These are phyloP conservation scores for Fusarium dlaminii DNA, from an alignment of 2,329 filamentous ascomycete species.

Conservation along the genomic window DNA sequence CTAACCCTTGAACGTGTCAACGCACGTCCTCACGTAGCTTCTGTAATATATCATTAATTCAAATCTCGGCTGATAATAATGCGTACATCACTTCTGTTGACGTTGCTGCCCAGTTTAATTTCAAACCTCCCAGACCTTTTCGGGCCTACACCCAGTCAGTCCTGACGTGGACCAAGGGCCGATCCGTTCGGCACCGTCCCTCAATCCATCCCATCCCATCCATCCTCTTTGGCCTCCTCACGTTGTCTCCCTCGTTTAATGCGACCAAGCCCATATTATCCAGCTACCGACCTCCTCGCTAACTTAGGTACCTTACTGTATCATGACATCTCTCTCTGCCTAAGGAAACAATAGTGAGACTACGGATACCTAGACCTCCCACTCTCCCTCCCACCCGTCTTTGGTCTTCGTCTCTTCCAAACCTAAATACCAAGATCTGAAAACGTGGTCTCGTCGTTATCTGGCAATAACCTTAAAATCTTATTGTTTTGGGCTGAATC, in stretches of 20 bases:
- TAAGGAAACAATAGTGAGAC: conserved; percentile 16
- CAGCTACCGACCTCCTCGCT: background rate
- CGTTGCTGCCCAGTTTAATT: conserved; percentile 33
- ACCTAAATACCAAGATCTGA: conserved; percentile 14
- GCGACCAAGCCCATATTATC: conserved; percentile 4
- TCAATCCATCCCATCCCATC: background rate
- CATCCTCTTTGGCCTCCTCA: conserved; percentile 14
- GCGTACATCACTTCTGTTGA: background rate
- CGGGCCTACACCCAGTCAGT: conserved; percentile 23
- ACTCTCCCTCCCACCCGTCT: background rate
- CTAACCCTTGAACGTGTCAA: background rate
- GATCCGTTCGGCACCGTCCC: conserved; percentile 39
- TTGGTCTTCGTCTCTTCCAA: background rate
- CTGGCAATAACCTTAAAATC: conserved; percentile 38
- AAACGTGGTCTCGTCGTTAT: conserved; percentile 34
- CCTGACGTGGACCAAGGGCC: conserved; percentile 44
- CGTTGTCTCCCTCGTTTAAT: conserved; percentile 8
- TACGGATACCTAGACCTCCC: background rate
- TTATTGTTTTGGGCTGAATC: conserved; percentile 32
- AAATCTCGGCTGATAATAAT: conserved; percentile 15
- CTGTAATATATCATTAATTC: conserved; percentile 17
- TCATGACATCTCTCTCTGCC: conserved; percentile 15
- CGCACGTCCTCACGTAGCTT: background rate
- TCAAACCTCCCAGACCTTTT: conserved; percentile 19
- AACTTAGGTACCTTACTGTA: background rate